A percentile compares a stretch with the other conserved stretches of the same genome.
These are phyloP conservation scores for Botrytis tulipae DNA, from an alignment of 2,329 filamentous ascomycete species.

Conservation along the genomic window DNA sequence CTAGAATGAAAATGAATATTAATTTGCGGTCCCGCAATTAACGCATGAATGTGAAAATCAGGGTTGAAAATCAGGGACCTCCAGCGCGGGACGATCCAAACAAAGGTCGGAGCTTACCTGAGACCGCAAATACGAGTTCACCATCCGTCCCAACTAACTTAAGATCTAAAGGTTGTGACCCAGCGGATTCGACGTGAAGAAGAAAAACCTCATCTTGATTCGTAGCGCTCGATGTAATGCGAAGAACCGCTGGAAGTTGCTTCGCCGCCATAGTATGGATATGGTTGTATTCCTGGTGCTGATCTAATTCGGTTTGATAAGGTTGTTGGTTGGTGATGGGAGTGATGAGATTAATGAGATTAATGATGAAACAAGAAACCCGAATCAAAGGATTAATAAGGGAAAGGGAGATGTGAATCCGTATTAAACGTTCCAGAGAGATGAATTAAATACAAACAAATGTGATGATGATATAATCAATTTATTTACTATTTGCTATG, in stretches of 20 bases:
- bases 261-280: slow-evolving; percentile 25
- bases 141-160: slow-evolving; percentile 66
- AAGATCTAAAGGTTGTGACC: slow-evolving; percentile 56
- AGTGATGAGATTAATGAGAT: background rate
- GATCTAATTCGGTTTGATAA: background rate
- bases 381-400: background rate
- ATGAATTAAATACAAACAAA: background rate
- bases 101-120: slow-evolving; percentile 32
- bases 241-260: slow-evolving; percentile 45
- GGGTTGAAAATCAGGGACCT: slow-evolving; percentile 27
- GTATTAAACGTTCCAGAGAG: background rate
- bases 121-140: slow-evolving; percentile 30
- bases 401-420: background rate
- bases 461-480: background rate
- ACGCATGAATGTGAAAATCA: slow-evolving; percentile 33
- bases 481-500: background rate
- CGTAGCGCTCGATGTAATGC: slow-evolving; percentile 46
- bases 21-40: slow-evolving; percentile 33
- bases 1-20: slow-evolving; percentile 38
- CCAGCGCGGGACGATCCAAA: slow-evolving; percentile 28
- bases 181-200: slow-evolving; percentile 54
- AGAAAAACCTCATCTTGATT: slow-evolving; percentile 54
- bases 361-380: slow-evolving; percentile 13
- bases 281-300: background rate
- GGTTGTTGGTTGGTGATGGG: background rate